These are phyloP conservation scores for Exophiala phaeomuriformis DNA, from an alignment of 2,329 filamentous ascomycete genomes.

Conservation along the genomic window DNA sequence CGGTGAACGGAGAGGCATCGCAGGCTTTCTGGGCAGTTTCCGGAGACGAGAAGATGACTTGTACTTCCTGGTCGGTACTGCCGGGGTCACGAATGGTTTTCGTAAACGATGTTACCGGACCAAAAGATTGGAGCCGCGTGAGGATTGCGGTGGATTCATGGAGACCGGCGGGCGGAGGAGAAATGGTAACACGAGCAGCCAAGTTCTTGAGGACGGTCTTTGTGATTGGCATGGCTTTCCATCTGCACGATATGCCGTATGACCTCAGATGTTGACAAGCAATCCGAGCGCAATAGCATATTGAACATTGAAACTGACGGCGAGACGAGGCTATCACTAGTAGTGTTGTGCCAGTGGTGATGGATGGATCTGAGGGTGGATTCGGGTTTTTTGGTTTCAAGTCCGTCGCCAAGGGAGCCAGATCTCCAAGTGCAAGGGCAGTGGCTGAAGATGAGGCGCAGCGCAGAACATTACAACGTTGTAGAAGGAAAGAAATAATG, in stretches of 20 bases:
- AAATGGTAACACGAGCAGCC: constrained; percentile 15
- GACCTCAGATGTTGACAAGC: too few species aligned
- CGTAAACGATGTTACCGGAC: constrained; percentile 13
- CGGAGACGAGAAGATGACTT: constrained; percentile 16
- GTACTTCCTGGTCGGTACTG: constrained; percentile 5
- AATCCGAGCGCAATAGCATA: too few species aligned
- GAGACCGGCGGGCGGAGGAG: constrained; percentile 17
- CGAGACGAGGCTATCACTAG: too few species aligned
- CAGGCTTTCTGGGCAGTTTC: constrained; percentile 8
- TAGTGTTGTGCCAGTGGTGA: too few species aligned
- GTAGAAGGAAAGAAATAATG: too few species aligned
- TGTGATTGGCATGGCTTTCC: constrained; percentile 7
- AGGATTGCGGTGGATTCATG: constrained; percentile 22
- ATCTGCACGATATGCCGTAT: not conserved
- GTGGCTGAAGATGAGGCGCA: too few species aligned
- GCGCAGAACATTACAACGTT: too few species aligned
- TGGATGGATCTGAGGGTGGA: too few species aligned
- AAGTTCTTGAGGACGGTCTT: constrained; percentile 10
- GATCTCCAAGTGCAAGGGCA: too few species aligned
- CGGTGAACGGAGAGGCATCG: constrained; percentile 17
- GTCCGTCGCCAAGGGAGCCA: too few species aligned
- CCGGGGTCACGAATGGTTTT: not conserved
- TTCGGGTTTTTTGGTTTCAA: too few species aligned
- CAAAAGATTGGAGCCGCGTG: constrained; percentile 20
- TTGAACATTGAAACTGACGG: too few species aligned